A percentile compares a stretch with the other conserved stretches of the same genome.
These are phyloP conservation scores for Aspergillus biplanus DNA, from an alignment of 495 filamentous ascomycete genomes.

Conservation along the genomic window DNA sequence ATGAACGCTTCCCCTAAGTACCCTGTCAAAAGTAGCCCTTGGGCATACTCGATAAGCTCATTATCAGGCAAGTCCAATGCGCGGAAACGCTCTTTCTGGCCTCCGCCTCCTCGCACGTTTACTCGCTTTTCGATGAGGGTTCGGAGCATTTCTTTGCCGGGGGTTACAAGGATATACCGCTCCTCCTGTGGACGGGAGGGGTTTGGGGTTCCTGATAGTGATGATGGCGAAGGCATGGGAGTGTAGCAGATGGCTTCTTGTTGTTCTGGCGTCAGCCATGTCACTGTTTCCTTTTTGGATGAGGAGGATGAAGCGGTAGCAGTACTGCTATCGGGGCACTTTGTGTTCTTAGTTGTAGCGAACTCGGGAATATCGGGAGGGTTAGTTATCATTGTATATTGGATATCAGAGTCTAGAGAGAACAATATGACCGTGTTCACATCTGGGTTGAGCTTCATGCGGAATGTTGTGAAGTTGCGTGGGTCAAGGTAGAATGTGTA, in stretches of 20 bases:
- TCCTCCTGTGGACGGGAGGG: not conserved
- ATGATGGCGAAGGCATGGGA: constrained; percentile 8
- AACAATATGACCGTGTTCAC: constrained; percentile 38
- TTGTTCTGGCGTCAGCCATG: constrained; percentile 32
- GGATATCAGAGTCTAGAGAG: constrained; percentile 33
- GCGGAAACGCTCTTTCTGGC: constrained; percentile 29
- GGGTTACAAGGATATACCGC: constrained; percentile 34
- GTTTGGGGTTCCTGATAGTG: not conserved
- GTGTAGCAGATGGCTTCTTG: constrained; percentile 31
- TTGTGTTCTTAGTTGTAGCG: not conserved
- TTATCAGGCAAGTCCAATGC: constrained; percentile 25
- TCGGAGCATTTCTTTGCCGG: constrained; percentile 34
- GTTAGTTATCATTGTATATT: constrained; percentile 23
- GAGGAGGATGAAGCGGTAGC: constrained; percentile 16
- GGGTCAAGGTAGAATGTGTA: constrained; percentile 38
- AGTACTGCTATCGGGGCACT: not conserved
- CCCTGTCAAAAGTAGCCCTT: constrained; percentile 33
- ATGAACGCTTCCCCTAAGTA: constrained; percentile 35
- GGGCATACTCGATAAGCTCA: constrained; percentile 37
- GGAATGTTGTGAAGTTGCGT: constrained; percentile 39
- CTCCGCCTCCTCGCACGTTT: constrained; percentile 24
- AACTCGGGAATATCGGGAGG: not conserved
- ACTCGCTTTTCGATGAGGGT: constrained; percentile 32
- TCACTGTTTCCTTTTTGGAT: constrained; percentile 10
- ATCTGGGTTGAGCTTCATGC: constrained; percentile 34